Percentiles rank a stretch among this genome's conserved stretches.
Conservation (phyloP, 2,329 filamentous ascomycete genomes). For the Penicillium janthinellum region DNA sequence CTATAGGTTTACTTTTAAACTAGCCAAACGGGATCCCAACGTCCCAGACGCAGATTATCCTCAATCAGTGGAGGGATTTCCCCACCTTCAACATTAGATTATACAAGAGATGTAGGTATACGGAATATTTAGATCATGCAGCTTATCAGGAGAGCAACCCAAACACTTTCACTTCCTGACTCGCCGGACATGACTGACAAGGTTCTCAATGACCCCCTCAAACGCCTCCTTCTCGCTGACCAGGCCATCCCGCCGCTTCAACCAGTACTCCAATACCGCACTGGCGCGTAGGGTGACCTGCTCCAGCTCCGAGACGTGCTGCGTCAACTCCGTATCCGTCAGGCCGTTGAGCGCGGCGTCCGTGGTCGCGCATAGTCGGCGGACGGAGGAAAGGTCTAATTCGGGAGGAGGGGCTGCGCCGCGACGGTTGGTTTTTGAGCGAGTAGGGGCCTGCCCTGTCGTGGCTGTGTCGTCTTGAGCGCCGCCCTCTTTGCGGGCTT, state of each 20-base stretch:
- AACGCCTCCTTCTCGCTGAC: constrained; percentile 90
- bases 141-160: background rate
- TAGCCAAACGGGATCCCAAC: background rate
- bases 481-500: constrained; percentile 33
- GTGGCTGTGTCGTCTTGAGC: constrained; percentile 18
- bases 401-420: constrained; percentile 67
- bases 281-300: constrained; percentile 71
- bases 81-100: constrained; percentile 24
- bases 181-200: constrained; percentile 88
- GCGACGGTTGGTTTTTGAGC: constrained; percentile 39
- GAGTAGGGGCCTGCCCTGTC: constrained; percentile 31
- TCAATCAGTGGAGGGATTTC: constrained; percentile 14
- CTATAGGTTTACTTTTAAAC: background rate
- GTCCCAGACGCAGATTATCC: constrained; percentile 4
- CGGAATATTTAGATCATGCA: constrained; percentile 15
- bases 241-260: constrained; percentile 80
- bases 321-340: constrained; percentile 72
- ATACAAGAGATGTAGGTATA: constrained; percentile 28
- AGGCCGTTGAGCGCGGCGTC: constrained; percentile 79
- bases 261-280: constrained; percentile 84
- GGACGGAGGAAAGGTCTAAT: constrained; percentile 76
- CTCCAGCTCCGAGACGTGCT: constrained; percentile 70
- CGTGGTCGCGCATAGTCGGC: constrained; percentile 78
- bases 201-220: constrained; percentile 93
- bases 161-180: constrained; percentile 65